Percentiles rank a stretch among this genome's conserved stretches.
phyloP scores from a whole-genome alignment of 345 rosid genomes.

The Fremontodendron californicum region DNA sequence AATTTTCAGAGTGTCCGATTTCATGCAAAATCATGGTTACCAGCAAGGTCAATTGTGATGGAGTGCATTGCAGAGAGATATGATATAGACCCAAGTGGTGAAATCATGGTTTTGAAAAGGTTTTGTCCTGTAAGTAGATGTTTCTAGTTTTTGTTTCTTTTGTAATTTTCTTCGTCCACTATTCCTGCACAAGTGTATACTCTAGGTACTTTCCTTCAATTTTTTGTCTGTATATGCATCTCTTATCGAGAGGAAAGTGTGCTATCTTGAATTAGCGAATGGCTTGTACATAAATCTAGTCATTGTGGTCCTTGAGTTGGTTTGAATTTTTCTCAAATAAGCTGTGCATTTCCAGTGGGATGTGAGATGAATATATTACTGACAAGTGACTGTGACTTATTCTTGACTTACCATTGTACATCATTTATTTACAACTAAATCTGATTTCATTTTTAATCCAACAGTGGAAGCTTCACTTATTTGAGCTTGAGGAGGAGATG shows the following conservation, averaged over 20 bases:
- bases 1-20: conserved; percentile 56
- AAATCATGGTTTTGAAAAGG: conserved; percentile 60
- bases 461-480: conserved; percentile 96
- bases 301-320: background rate
- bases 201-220: background rate
- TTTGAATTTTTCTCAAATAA: background rate
- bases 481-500: conserved; percentile 92
- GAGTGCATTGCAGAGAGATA: conserved; percentile 64
- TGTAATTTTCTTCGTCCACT: background rate
- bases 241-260: background rate
- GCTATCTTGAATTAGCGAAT: background rate
- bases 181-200: background rate
- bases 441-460: conserved; percentile 6
- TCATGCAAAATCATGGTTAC: conserved; percentile 85
- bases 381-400: background rate
- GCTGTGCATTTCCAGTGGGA: background rate
- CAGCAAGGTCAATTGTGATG: conserved; percentile 77
- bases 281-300: background rate
- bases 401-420: background rate
- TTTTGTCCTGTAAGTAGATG: conserved; percentile 74
- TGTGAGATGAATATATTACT: background rate
- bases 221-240: background rate
- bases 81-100: conserved; percentile 69
- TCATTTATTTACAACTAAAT: background rate
- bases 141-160: background rate